Base-by-base conservation (phyloP, 192 early-diverging fungal genomes). In the Spizellomyces sp. region DNA sequence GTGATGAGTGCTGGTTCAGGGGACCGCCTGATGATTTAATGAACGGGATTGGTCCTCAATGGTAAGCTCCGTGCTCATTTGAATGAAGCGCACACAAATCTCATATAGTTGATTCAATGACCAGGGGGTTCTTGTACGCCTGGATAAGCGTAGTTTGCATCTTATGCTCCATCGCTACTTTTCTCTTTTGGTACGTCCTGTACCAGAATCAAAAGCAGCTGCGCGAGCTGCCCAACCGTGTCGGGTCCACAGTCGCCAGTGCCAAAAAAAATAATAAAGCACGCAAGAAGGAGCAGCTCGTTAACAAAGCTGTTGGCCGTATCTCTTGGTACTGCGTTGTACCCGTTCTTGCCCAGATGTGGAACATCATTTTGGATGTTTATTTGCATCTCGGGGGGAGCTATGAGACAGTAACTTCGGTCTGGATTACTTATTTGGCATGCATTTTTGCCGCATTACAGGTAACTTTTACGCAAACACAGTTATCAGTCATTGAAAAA, bases 1-100 rank as follows among this genome's bases (percentile, higher is more conserved):
- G 42, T 46, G 45, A 12, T n/a, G 64, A 66, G 27, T 66, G 64
- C 46, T 66, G 64, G 64, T 66, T 66, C 12, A 66, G 27, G 27
- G 27, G 27, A 36, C 27, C 27, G 27, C 27, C 27, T 3, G 27
- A 36, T 36, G 27, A 36, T 36, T 36, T 36, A 36, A 2, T 36
- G 27, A 36, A 36, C 27, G 27, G 27, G 27, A 36, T 36, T 36
- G 27, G 27, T 36, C 27, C 27, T 36, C 27, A 36, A 36, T 36
- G 27, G 27, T 36, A 36, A 55, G 27, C 6, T n/a, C 42, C n/a
- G 12, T 14, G 5, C n/a, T 5, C 3, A 17, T n/a, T 5, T 55
- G 64, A 46, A 19, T 6, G 45, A 59, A 66, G 5, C n/a, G 64
- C 17, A 15, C n/a, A 17, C 45, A 14, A 42, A 66, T 43, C 42